Evolutionary conservation across 2,329 filamentous ascomycete genomes (phyloP).

Genomic region (Pyricularia pennisetigena): DNA sequence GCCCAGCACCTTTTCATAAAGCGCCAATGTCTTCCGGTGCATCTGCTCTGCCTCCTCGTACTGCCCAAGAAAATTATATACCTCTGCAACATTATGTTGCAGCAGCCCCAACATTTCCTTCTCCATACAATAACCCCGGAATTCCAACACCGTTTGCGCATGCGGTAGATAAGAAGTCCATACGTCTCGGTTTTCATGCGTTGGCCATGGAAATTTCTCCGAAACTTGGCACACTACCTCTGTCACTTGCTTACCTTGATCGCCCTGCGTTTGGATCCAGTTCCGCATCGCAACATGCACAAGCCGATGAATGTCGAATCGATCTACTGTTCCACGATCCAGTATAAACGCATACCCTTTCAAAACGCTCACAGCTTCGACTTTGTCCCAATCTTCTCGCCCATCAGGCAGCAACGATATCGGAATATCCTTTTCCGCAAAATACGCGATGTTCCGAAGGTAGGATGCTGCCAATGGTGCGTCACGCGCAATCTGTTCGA

Average conservation of each 20-base stretch:
- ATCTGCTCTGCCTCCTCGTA: too few relatives aligned
- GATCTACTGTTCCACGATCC: constrained; percentile 9
- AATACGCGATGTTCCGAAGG: constrained; percentile 19
- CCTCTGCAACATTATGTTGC: too few relatives aligned
- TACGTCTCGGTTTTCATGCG: constrained; percentile 10
- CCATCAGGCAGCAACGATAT: constrained; percentile 13
- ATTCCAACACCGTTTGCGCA: constrained; percentile 7
- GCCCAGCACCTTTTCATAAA: too few relatives aligned
- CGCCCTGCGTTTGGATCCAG: constrained; percentile 14
- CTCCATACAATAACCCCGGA: too few relatives aligned
- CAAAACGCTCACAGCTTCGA: too few relatives aligned
- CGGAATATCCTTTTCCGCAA: constrained; percentile 20
- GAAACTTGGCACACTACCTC: constrained; percentile 9
- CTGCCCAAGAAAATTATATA: too few relatives aligned
- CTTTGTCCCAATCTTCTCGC: constrained; percentile 7
- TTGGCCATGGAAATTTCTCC: constrained; percentile 7
- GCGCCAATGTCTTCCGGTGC: too few relatives aligned
- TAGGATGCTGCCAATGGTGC: constrained; percentile 11
- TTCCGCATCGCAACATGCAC: constrained; percentile 16
- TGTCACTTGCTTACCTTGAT: background rate
- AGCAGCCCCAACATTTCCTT: too few relatives aligned
- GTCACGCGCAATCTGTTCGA: constrained; percentile 8
- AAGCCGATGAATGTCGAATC: constrained; percentile 21
- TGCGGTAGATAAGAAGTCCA: constrained; percentile 17
- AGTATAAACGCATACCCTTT: constrained; percentile 21